These are phyloP conservation scores for Aspergillus luchuensis DNA, from an alignment of 2,329 filamentous ascomycete genomes.

Conservation along the genomic window DNA sequence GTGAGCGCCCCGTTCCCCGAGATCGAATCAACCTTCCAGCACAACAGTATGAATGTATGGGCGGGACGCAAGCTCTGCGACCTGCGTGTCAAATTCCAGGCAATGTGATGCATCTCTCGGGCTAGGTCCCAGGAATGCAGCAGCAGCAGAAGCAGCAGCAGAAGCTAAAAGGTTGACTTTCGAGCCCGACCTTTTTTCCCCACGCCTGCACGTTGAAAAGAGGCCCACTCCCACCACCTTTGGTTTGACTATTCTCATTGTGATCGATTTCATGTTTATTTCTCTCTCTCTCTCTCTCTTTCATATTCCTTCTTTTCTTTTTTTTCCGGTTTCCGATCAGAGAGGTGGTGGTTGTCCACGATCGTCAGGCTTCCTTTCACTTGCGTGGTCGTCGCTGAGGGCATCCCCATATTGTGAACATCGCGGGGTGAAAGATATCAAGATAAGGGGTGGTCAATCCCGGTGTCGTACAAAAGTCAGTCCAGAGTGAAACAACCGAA, in stretches of 20 bases:
- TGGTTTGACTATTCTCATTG: conserved; percentile 8
- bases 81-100: conserved; percentile 29
- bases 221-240: conserved; percentile 21
- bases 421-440: not conserved
- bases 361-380: not conserved
- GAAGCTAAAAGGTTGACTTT: conserved; percentile 15
- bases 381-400: not conserved
- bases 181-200: conserved; percentile 14
- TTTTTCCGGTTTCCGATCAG: not conserved
- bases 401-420: not conserved
- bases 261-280: conserved; percentile 6
- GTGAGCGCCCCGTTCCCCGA: conserved; percentile 5
- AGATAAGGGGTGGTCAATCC: conserved; percentile 1
- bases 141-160: not conserved
- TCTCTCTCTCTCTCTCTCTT: not conserved
- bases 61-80: conserved; percentile 21
- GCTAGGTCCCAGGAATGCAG: conserved; percentile 23
- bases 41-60: conserved; percentile 17
- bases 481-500: not conserved
- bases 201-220: conserved; percentile 26
- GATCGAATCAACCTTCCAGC: conserved; percentile 17
- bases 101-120: conserved; percentile 37
- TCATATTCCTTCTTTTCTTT: not conserved
- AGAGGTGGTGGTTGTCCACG: not conserved
- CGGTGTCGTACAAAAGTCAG: conserved; percentile 5